Evolutionary conservation across 2,329 filamentous ascomycete species (phyloP).

Genomic region (Hypoxylon sp.): DNA sequence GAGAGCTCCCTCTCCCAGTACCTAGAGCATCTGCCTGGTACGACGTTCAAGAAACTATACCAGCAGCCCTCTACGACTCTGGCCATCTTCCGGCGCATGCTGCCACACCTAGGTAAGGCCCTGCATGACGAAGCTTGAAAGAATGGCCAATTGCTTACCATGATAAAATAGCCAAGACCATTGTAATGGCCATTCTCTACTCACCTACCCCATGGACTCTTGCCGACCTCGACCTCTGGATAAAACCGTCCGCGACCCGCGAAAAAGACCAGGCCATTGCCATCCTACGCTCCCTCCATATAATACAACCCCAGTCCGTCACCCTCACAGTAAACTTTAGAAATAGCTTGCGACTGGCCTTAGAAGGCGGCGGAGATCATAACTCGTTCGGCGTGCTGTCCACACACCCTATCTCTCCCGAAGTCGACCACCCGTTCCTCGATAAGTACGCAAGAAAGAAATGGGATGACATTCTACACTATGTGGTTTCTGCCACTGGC

Average conservation of each 20-base stretch:
- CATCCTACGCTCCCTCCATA: constrained; percentile 86
- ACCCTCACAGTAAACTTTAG: constrained; percentile 85
- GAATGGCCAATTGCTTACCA: constrained; percentile 11
- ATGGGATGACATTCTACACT: constrained; percentile 97
- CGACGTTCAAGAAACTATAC: constrained; percentile 91
- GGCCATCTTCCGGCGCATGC: constrained; percentile 96
- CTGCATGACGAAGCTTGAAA: not conserved
- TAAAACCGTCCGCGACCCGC: constrained; percentile 73
- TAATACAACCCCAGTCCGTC: constrained; percentile 81
- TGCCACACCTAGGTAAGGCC: constrained; percentile 82
- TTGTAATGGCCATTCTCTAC: constrained; percentile 96
- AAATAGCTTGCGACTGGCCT: constrained; percentile 82
- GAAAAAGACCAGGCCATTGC: constrained; percentile 87
- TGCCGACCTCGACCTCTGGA: constrained; percentile 87
- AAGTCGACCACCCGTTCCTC: constrained; percentile 77
- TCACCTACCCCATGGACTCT: constrained; percentile 83
- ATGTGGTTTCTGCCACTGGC: constrained; percentile 84
- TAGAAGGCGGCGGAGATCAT: constrained; percentile 87
- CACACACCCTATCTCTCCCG: constrained; percentile 68
- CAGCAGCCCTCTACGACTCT: constrained; percentile 95
- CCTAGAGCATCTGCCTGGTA: constrained; percentile 89
- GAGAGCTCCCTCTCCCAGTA: constrained; percentile 79
- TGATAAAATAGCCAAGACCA: constrained; percentile 77
- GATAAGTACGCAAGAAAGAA: constrained; percentile 88
- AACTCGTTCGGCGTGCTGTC: constrained; percentile 93